Conservation (phyloP, 2,329 filamentous ascomycete species). For the Rutstroemia sp. region DNA sequence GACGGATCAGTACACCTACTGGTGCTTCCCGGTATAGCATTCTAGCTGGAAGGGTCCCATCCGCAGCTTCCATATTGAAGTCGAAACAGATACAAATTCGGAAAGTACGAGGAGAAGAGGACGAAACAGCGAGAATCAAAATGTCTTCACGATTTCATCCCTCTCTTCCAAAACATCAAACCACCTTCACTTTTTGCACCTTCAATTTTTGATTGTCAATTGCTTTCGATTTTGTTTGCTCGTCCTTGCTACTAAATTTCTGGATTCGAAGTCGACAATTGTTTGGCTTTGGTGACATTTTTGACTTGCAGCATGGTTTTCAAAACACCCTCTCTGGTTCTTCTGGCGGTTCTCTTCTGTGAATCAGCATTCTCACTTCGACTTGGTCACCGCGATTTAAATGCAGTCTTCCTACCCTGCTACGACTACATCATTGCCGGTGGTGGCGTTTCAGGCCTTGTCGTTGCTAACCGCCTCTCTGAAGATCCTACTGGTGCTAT, state of each 20-base stretch:
- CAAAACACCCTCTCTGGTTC: not conserved
- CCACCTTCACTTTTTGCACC: not conserved
- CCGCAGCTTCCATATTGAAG: not conserved
- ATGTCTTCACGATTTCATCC: not conserved
- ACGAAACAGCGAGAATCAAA: not conserved
- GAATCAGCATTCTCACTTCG: constrained; percentile 10
- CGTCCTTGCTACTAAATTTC: not conserved
- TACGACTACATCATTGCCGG: constrained; percentile 39
- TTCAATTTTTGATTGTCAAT: constrained; percentile 7
- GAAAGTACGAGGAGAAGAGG: constrained; percentile 21
- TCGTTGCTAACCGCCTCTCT: constrained; percentile 36
- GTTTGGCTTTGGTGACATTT: constrained; percentile 4
- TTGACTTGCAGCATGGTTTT: not conserved
- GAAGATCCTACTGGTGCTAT: constrained; percentile 27
- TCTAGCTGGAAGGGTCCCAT: no score
- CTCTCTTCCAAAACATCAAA: not conserved
- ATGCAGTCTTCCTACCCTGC: constrained; percentile 19
- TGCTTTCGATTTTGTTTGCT: constrained; percentile 9
- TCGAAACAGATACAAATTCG: not conserved
- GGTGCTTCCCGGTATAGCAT: no score
- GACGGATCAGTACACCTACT: no score
- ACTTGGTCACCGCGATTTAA: constrained; percentile 16
- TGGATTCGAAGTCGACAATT: not conserved
- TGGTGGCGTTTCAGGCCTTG: constrained; percentile 40
- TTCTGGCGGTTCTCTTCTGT: not conserved